phyloP scores from a whole-genome alignment of 768 basidiomycete genomes.

The Boletus reticulatus region DNA sequence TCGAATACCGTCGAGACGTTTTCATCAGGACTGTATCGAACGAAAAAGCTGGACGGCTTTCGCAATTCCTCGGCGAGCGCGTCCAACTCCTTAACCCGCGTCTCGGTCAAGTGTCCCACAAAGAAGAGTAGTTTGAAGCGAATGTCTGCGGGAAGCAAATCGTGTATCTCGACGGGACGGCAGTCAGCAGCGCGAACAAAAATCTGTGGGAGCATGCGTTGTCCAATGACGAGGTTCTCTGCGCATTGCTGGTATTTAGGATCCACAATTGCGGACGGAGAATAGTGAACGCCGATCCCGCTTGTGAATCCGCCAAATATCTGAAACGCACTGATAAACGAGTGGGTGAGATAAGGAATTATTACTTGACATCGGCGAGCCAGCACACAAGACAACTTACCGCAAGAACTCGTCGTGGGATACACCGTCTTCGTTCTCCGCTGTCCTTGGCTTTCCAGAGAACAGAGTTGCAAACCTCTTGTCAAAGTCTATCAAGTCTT shows the following conservation, averaged over 20 bases:
- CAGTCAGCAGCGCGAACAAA: slow-evolving; percentile 35
- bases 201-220: slow-evolving; percentile 34
- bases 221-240: slow-evolving; percentile 27
- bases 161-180: slow-evolving; percentile 36
- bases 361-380: neutral
- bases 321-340: slow-evolving; percentile 29
- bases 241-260: slow-evolving; percentile 29
- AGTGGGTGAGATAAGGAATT: neutral
- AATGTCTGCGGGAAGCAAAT: slow-evolving; percentile 33
- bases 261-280: slow-evolving; percentile 33
- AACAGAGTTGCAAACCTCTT: slow-evolving; percentile 47
- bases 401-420: slow-evolving; percentile 34
- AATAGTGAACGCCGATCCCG: slow-evolving; percentile 38
- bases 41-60: slow-evolving; percentile 23
- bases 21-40: slow-evolving; percentile 23
- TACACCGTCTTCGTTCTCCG: slow-evolving; percentile 30
- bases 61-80: slow-evolving; percentile 25
- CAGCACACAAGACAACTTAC: slow-evolving; percentile 9
- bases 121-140: slow-evolving; percentile 38
- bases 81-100: slow-evolving; percentile 18
- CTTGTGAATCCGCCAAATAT: slow-evolving; percentile 34
- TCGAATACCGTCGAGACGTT: slow-evolving; percentile 27
- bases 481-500: slow-evolving; percentile 69
- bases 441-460: slow-evolving; percentile 47
- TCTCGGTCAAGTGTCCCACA: slow-evolving; percentile 23